Evolutionary conservation across 2,329 filamentous ascomycete genomes (phyloP), one percentile per base, ranked within the genome.

Genomic region (Emydomyces testavorans): DNA sequence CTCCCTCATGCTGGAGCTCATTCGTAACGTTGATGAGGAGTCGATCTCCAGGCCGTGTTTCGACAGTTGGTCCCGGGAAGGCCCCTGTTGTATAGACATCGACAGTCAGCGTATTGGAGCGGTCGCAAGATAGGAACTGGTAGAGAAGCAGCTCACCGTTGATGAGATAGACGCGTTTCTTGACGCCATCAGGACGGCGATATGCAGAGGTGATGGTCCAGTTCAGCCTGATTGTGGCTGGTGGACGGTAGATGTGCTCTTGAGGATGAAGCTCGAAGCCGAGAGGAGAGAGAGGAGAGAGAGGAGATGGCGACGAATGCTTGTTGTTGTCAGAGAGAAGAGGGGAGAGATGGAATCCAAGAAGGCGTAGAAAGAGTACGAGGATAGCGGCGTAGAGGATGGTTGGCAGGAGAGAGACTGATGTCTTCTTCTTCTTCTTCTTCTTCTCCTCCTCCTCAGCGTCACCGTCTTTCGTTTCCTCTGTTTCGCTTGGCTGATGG

Each of bases 51-150:
- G 70, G 64, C 8, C 70, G 66, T 6, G 64, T 66, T 56, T 74
- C 72, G 21, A 76, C 61, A 0, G 66, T 71, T 4, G 73, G 72
- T 2, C 73, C 73, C 1, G 72, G 72, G 49, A 74, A 74, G 1
- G 61, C 51, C 21, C 54, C 65, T 67, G 43, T 21, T n/a, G 16
- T 32, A 16, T 47, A 2, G n/a, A 15, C 10, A 10, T 18, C 18
- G 28, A 31, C 46, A 6, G 7, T 8, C 8, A n/a, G 3, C 18
- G 38, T 13, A 15, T 28, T 21, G 23, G 23, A n/a, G n/a, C n/a
- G n/a, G n/a, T n/a, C n/a, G n/a, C 16, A 11, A 37, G 20, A 3
- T 16, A 35, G 15, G 29, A n/a, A 13, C 4, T 11, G 10, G 11
- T n/a, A 50, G 59, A 21, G 8, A n/a, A 3, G 21, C 13, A 23